These are phyloP conservation scores for Camellia japonica DNA, from an alignment of 148 eudicot species.

Conservation along the genomic window DNA sequence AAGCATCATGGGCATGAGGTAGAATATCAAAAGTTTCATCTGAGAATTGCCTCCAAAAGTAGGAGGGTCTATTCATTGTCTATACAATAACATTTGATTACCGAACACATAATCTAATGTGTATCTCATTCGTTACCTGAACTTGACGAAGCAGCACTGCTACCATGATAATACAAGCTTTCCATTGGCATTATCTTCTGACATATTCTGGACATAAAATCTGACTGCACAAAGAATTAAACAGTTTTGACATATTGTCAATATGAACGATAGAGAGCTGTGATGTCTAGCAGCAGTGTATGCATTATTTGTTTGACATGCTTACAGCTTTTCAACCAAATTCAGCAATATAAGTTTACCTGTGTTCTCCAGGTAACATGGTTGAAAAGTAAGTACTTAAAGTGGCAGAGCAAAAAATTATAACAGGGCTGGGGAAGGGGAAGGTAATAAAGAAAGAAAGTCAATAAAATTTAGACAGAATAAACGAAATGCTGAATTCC, in stretches of 20 bases:
- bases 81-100: background rate
- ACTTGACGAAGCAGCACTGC: constrained; percentile 1
- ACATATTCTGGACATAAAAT: background rate
- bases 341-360: background rate
- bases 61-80: background rate
- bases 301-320: too few species aligned
- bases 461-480: too few species aligned
- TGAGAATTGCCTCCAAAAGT: background rate
- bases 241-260: background rate
- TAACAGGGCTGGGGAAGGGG: background rate
- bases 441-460: background rate
- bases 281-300: too few species aligned
- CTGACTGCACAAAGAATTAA: constrained; percentile 6
- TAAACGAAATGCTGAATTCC: background rate
- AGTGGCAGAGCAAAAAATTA: background rate
- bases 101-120: background rate
- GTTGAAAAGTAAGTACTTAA: background rate
- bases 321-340: background rate
- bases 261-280: background rate
- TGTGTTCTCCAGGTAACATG: background rate
- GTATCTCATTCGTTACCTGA: constrained; percentile 5
- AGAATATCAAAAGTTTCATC: background rate
- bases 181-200: background rate
- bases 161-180: background rate
- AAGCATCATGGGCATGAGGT: background rate